Evolutionary conservation across 139 green algal genomes (phyloP).

Genomic region (Limnomonas spitsbergensis): DNA sequence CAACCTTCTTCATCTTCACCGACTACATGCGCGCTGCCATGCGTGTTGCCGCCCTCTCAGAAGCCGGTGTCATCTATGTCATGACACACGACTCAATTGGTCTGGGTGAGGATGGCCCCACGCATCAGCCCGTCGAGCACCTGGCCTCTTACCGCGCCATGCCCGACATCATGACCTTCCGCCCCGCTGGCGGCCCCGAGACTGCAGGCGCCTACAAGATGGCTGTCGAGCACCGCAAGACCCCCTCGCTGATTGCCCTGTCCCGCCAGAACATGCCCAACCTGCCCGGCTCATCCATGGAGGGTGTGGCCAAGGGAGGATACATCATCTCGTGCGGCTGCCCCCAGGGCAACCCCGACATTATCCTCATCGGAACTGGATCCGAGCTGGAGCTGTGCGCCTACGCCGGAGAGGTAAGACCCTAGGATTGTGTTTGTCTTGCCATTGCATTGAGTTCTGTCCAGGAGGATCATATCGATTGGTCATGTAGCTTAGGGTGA

Average conservation of each 20-base stretch:
- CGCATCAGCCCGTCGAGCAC: constrained; percentile 98
- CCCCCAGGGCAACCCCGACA: constrained; percentile 68
- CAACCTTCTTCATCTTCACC: constrained; percentile 99
- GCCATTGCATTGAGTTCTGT: no score
- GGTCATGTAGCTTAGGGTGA: no score
- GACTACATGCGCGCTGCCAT: constrained; percentile 99
- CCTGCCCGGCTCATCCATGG: constrained; percentile 74
- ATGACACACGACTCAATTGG: constrained; percentile 99
- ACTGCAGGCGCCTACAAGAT: constrained; percentile 92
- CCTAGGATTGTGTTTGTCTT: no score
- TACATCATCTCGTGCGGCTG: constrained; percentile 80
- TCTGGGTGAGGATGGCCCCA: constrained; percentile 98
- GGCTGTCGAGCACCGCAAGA: constrained; percentile 67
- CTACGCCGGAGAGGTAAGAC: constrained; percentile 60
- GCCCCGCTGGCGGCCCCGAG: constrained; percentile 93
- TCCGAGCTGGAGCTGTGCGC: constrained; percentile 88
- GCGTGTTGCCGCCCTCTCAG: constrained; percentile 88
- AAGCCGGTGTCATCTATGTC: constrained; percentile 88
- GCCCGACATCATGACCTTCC: constrained; percentile 95
- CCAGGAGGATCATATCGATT: no score
- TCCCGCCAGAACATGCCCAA: constrained; percentile 97
- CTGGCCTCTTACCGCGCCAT: constrained; percentile 96
- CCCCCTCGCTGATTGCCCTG: constrained; percentile 86
- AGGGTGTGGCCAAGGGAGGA: constrained; percentile 81
- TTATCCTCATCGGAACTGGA: constrained; percentile 94